Conservation (phyloP, 345 rosid species). For the Aurinia saxatilis region DNA sequence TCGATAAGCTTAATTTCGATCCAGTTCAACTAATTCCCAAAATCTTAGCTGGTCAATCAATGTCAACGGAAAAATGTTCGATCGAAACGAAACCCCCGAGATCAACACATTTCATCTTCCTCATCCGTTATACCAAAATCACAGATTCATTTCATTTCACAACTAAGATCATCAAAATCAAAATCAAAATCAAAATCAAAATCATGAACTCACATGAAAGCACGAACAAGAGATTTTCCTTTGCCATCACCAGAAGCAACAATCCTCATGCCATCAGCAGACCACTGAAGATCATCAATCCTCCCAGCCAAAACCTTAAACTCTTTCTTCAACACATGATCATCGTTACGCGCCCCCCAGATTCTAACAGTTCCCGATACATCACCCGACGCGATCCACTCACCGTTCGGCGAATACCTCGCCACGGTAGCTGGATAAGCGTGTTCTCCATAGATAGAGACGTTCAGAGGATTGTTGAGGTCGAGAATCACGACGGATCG, state of each 20-base stretch:
- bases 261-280: constrained; percentile 86
- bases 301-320: constrained; percentile 84
- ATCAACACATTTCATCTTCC: background rate
- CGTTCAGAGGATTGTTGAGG: constrained; percentile 72
- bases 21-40: background rate
- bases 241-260: constrained; percentile 95
- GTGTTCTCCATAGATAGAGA: constrained; percentile 84
- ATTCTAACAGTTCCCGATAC: constrained; percentile 86
- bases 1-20: background rate
- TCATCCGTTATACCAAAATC: background rate
- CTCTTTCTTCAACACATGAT: constrained; percentile 86
- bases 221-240: constrained; percentile 92
- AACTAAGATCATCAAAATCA: background rate
- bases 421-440: constrained; percentile 93
- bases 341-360: constrained; percentile 86
- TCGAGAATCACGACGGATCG: constrained; percentile 83
- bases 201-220: constrained; percentile 61
- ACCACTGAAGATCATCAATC: constrained; percentile 99
- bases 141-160: background rate
- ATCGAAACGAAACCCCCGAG: too few relatives aligned
- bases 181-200: too few relatives aligned
- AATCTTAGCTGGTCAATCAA: background rate
- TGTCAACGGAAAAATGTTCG: background rate
- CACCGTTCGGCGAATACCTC: constrained; percentile 95
- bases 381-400: constrained; percentile 98